phyloP scores from a whole-genome alignment of 129 eudicot species.

The Flaveria brownii region DNA sequence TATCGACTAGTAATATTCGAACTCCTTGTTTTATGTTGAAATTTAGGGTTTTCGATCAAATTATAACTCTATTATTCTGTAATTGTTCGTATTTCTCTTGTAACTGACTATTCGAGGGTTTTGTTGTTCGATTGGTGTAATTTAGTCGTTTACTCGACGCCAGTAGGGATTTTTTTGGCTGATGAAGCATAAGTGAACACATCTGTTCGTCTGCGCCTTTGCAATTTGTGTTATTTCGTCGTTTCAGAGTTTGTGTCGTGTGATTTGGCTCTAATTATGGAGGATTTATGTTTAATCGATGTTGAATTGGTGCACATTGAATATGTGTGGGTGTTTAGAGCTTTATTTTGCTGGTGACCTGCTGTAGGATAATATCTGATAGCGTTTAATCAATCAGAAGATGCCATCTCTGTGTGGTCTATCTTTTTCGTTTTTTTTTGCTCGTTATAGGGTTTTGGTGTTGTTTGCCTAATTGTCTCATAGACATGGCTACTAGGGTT shows the following conservation, averaged over 20 bases:
- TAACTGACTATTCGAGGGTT: constrained; percentile 8
- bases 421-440: neutral
- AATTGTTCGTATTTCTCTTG: neutral
- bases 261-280: neutral
- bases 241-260: constrained; percentile 2
- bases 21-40: constrained; percentile 12
- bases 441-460: constrained; percentile 13
- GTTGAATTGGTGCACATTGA: constrained; percentile 11
- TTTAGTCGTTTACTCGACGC: neutral
- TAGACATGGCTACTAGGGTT: neutral
- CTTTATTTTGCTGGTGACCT: neutral
- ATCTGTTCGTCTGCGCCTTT: neutral
- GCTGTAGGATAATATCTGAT: neutral
- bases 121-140: neutral
- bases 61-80: neutral
- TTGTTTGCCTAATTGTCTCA: neutral
- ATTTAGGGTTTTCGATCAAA: constrained; percentile 26
- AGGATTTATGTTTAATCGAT: neutral
- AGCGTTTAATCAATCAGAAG: neutral
- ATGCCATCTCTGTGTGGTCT: neutral
- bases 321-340: constrained; percentile 3
- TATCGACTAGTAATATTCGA: constrained; percentile 24
- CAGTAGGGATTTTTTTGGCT: neutral
- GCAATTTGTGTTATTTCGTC: neutral
- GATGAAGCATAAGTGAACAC: constrained; percentile 10